Evolutionary conservation across 176 grass and related monocot species (phyloP).

Genomic region (Carex parvula): DNA sequence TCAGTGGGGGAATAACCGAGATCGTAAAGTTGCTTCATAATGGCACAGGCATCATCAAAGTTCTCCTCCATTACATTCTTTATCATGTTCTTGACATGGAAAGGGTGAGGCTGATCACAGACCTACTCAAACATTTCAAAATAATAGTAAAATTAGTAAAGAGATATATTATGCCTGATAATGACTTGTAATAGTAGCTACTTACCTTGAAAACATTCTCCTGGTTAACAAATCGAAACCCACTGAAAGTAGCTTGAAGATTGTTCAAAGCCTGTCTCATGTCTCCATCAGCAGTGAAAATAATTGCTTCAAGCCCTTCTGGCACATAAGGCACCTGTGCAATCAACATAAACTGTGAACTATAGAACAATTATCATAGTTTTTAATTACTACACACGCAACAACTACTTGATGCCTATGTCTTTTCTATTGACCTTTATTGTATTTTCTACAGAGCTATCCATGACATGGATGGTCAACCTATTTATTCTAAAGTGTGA

Average conservation of each 20-base stretch:
- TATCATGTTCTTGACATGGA: slow-evolving; percentile 90
- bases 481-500: not conserved
- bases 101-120: slow-evolving; percentile 89
- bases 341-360: slow-evolving; percentile 4
- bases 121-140: slow-evolving; percentile 36
- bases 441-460: not conserved
- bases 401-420: not conserved
- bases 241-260: slow-evolving; percentile 88
- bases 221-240: slow-evolving; percentile 89
- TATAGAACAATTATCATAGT: not conserved
- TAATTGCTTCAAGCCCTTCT: slow-evolving; percentile 93
- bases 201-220: slow-evolving; percentile 91
- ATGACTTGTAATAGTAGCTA: not conserved
- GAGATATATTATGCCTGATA: slow-evolving; percentile 5
- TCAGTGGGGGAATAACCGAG: slow-evolving; percentile 89
- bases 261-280: slow-evolving; percentile 99
- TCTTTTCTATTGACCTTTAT: slow-evolving; percentile 4
- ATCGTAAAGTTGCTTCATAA: slow-evolving; percentile 84
- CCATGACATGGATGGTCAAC: not conserved
- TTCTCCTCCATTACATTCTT: slow-evolving; percentile 79
- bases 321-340: slow-evolving; percentile 76
- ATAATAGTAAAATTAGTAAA: not conserved
- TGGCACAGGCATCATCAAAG: slow-evolving; percentile 73
- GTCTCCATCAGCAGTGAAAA: slow-evolving; percentile 97
- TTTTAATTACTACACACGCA: not conserved